These are phyloP conservation scores for Castanea sativa DNA, from an alignment of 306 rosid genomes.

Conservation along the genomic window DNA sequence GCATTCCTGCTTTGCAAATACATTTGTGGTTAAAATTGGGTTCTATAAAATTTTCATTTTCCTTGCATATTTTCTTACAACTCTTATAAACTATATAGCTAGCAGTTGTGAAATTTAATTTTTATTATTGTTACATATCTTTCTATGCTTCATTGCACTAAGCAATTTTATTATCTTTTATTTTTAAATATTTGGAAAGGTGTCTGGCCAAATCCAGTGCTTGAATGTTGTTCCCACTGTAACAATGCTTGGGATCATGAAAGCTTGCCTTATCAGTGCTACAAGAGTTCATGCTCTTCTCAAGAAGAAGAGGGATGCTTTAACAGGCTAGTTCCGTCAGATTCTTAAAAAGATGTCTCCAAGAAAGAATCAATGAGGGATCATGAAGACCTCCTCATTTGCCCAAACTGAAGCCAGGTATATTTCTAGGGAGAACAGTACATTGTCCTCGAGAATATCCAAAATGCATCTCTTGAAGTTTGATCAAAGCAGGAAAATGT, in stretches of 20 bases:
- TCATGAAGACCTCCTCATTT: slow-evolving; percentile 80
- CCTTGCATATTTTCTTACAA: too few relatives aligned
- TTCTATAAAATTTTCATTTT: too few relatives aligned
- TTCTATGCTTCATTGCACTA: not conserved
- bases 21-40: too few relatives aligned
- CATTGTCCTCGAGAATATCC: slow-evolving; percentile 77
- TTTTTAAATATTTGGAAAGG: slow-evolving; percentile 41
- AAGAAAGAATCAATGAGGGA: slow-evolving; percentile 87
- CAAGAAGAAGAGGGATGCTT: slow-evolving; percentile 95
- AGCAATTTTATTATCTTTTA: not conserved
- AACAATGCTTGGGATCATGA: slow-evolving; percentile 80
- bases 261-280: slow-evolving; percentile 81
- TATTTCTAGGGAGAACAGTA: slow-evolving; percentile 86
- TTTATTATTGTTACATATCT: not conserved
- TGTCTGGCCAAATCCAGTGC: slow-evolving; percentile 92
- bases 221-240: slow-evolving; percentile 90
- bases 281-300: slow-evolving; percentile 92
- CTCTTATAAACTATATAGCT: not conserved
- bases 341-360: slow-evolving; percentile 79
- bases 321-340: slow-evolving; percentile 79
- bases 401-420: slow-evolving; percentile 87
- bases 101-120: too few relatives aligned
- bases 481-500: slow-evolving; percentile 81
- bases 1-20: too few relatives aligned
- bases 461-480: slow-evolving; percentile 68